phyloP scores from a whole-genome alignment of 306 rosid genomes.

The Cucurbita maxima region DNA sequence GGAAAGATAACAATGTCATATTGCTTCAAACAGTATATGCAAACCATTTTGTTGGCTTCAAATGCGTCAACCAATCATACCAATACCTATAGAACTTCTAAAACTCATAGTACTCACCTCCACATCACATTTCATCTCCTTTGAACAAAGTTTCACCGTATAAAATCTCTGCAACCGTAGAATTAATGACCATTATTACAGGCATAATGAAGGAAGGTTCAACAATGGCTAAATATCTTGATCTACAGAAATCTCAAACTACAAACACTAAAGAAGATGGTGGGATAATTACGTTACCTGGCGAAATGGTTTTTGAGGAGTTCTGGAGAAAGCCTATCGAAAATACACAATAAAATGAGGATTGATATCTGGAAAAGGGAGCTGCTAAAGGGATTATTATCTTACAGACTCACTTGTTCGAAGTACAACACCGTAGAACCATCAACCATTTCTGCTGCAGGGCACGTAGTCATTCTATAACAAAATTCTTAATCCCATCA shows the following conservation, averaged over 20 bases:
- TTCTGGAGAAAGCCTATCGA: slow-evolving; percentile 91
- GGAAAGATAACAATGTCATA: not conserved
- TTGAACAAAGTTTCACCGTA: slow-evolving; percentile 89
- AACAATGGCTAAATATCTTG: not conserved
- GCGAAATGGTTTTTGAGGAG: slow-evolving; percentile 88
- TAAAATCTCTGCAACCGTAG: slow-evolving; percentile 64
- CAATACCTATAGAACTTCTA: not conserved
- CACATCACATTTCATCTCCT: slow-evolving; percentile 91
- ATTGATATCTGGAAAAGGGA: not conserved
- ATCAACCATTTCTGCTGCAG: slow-evolving; percentile 92
- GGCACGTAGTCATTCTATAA: slow-evolving; percentile 49
- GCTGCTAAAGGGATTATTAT: not conserved
- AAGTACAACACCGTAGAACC: slow-evolving; percentile 78
- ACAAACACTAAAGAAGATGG: not conserved
- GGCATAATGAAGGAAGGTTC: not conserved
- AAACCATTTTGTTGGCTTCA: not conserved
- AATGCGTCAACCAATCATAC: not conserved
- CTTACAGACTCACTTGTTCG: slow-evolving; percentile 50
- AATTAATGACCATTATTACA: not conserved
- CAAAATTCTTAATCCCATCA: not conserved
- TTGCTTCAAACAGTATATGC: not conserved
- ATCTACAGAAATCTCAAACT: not conserved
- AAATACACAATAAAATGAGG: slow-evolving; percentile 16
- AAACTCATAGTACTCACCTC: slow-evolving; percentile 36
- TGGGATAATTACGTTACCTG: slow-evolving; percentile 37